Percentiles rank a stretch among this genome's conserved stretches.
Conservation (phyloP, 768 basidiomycete species). For the Cubamyces sp. region DNA sequence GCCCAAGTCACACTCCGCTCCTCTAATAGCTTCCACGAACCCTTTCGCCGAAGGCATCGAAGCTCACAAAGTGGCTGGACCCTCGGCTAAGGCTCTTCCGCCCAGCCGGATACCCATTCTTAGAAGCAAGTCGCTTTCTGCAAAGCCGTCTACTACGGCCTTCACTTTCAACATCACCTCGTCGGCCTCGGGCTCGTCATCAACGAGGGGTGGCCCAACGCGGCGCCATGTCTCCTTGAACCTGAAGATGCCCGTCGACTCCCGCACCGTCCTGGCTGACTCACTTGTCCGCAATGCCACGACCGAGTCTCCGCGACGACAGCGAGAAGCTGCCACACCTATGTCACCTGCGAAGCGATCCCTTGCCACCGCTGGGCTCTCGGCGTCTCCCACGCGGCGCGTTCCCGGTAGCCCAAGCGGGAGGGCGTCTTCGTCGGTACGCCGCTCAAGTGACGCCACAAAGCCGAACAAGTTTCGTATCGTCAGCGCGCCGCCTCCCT, state of each 20-base stretch:
- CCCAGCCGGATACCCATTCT: constrained; percentile 9
- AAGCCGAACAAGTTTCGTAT: constrained; percentile 1
- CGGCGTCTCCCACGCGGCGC: background rate
- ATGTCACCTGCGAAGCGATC: background rate
- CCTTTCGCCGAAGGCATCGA: background rate
- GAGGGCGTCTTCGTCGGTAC: background rate
- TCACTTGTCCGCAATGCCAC: background rate
- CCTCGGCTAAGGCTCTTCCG: background rate
- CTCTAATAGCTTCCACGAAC: background rate
- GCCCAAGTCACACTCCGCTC: constrained; percentile 3
- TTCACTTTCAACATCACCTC: background rate
- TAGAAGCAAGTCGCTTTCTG: constrained; percentile 7
- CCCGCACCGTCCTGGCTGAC: background rate
- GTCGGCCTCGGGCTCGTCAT: background rate
- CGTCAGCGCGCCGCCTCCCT: background rate
- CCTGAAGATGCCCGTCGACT: background rate
- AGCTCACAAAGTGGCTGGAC: background rate
- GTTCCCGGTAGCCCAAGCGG: background rate
- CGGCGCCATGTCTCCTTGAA: background rate
- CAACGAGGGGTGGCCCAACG: background rate
- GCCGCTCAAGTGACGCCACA: background rate
- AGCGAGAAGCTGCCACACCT: background rate
- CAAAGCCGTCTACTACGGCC: background rate
- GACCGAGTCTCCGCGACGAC: background rate
- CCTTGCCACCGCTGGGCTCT: background rate